Conservation (phyloP, 805 yeast species). For the Ogataea saltuana region DNA sequence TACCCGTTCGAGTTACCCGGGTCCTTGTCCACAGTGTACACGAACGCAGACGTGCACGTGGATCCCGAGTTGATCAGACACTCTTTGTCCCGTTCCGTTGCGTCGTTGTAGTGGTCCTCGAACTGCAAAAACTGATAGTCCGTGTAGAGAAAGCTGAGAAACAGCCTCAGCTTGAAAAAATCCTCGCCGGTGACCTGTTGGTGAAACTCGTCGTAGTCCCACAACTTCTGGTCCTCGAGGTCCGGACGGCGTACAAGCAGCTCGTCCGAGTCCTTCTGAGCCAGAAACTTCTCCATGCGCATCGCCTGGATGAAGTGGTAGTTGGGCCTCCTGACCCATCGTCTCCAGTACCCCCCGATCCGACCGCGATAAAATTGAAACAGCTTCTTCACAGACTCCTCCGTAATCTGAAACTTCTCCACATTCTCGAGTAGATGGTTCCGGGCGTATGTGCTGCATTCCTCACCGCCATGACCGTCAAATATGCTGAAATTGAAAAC, state of each 20-base stretch:
- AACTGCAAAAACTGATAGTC: slow-evolving; percentile 57
- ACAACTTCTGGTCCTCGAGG: slow-evolving; percentile 16
- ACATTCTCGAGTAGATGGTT: slow-evolving; percentile 52
- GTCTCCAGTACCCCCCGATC: slow-evolving; percentile 85
- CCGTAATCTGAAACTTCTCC: slow-evolving; percentile 46
- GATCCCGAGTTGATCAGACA: slow-evolving; percentile 35
- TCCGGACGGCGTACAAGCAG: slow-evolving; percentile 13
- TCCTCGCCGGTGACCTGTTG: slow-evolving; percentile 39
- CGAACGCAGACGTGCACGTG: slow-evolving; percentile 38
- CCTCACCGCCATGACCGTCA: slow-evolving; percentile 94
- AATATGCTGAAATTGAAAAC: slow-evolving; percentile 75
- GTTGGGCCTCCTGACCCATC: slow-evolving; percentile 55
- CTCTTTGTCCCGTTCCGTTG: slow-evolving; percentile 5
- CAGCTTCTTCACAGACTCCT: slow-evolving; percentile 40
- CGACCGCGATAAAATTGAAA: slow-evolving; percentile 54
- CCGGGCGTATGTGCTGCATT: slow-evolving; percentile 64
- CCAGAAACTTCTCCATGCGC: slow-evolving; percentile 18
- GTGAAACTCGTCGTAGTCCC: slow-evolving; percentile 22
- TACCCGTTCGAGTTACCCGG: slow-evolving; percentile 34
- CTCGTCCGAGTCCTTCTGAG: slow-evolving; percentile 6
- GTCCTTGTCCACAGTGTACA: slow-evolving; percentile 35
- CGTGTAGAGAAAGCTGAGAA: slow-evolving; percentile 62
- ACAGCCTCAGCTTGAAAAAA: slow-evolving; percentile 61
- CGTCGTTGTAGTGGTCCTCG: slow-evolving; percentile 29
- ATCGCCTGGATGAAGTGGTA: slow-evolving; percentile 25